Evolutionary conservation across 176 grass and related monocot genomes (phyloP).

Genomic region (Zea luxurians): DNA sequence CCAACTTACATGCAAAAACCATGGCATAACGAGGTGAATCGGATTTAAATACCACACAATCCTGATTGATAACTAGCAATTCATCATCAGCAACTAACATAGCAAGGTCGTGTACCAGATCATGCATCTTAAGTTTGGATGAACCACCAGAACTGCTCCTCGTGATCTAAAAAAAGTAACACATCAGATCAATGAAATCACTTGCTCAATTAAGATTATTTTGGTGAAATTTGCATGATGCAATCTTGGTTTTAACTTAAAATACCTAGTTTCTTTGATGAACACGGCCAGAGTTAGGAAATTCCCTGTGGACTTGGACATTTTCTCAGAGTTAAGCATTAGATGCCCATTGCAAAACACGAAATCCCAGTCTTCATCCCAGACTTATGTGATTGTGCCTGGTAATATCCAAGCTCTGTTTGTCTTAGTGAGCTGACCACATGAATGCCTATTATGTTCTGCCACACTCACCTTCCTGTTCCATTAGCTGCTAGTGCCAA

Average conservation of each 20-base stretch:
- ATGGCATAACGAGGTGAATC: background rate
- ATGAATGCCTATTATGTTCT: background rate
- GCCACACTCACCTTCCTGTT: background rate
- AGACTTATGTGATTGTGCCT: background rate
- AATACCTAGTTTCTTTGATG: too few species aligned
- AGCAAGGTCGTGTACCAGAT: constrained; percentile 28
- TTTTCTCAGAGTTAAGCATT: too few species aligned
- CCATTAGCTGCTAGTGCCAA: background rate
- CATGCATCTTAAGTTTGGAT: constrained; percentile 28
- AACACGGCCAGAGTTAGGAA: too few species aligned
- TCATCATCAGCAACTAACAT: constrained; percentile 14
- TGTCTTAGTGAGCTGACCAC: background rate
- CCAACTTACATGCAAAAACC: background rate
- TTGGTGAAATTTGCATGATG: too few species aligned
- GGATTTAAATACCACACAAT: background rate
- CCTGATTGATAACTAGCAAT: background rate
- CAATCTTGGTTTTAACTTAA: too few species aligned
- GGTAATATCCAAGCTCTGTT: background rate
- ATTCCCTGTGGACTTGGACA: too few species aligned
- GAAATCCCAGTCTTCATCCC: too few species aligned
- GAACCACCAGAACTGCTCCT: background rate
- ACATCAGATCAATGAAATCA: background rate
- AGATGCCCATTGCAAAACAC: too few species aligned
- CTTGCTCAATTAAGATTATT: background rate
- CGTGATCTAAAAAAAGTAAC: background rate